Conservation (phyloP, 2,329 filamentous ascomycete genomes). For the Emmonsia crescens region DNA sequence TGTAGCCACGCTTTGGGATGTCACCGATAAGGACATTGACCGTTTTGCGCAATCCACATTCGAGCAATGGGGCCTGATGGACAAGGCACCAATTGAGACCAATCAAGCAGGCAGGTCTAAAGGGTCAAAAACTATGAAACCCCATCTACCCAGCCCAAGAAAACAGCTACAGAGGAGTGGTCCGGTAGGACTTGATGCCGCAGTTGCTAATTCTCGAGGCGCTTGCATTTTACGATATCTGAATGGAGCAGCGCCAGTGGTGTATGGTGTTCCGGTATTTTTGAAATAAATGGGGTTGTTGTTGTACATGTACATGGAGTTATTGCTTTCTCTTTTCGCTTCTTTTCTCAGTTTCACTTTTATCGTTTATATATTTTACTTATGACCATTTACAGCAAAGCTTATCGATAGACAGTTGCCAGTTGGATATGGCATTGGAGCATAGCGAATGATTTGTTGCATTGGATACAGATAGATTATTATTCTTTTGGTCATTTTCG, state of each 20-base stretch:
- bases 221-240: constrained; percentile 84
- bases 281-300: constrained; percentile 33
- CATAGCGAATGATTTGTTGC: not conserved
- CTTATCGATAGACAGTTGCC: not conserved
- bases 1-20: constrained; percentile 92
- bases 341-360: not conserved
- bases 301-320: not conserved
- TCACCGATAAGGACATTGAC: constrained; percentile 95
- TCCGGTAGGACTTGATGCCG: constrained; percentile 59
- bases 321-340: not conserved
- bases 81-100: constrained; percentile 20
- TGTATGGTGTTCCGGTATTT: constrained; percentile 92
- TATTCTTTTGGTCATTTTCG: constrained; percentile 1
- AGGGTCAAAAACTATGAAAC: constrained; percentile 14
- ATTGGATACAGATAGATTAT: constrained; percentile 1
- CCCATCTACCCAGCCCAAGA: not conserved
- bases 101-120: constrained; percentile 18
- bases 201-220: constrained; percentile 61
- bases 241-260: constrained; percentile 84
- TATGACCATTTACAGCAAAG: not conserved
- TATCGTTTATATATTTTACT: not conserved
- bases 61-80: constrained; percentile 73
- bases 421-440: not conserved
- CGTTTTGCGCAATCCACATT: constrained; percentile 71
- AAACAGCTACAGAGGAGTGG: constrained; percentile 11